Base-by-base conservation (phyloP, 1,139 yeast species). In the Saccharomycopsis crataegensis region DNA sequence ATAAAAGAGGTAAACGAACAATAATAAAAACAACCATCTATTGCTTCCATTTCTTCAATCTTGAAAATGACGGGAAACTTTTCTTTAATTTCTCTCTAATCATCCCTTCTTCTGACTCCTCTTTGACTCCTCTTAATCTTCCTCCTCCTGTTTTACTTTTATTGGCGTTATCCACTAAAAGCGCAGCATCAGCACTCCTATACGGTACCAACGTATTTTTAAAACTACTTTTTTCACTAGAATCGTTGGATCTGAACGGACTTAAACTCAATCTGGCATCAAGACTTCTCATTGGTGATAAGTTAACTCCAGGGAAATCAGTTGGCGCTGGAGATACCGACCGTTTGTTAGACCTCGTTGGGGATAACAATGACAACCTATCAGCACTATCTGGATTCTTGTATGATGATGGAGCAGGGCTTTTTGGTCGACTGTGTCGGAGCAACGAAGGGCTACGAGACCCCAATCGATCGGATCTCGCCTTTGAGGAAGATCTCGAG, bases 121-220 rank as follows among this genome's bases (percentile, higher is more conserved):
- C 42, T 31, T 8, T 12, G 14, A 14, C 42, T 33, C 31, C 28
- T 22, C 28, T 22, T 22, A 22, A 22, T 22, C 28, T 2, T 22
- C 28, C 28, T 22, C 28, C 28, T 22, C 28, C 28, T 4, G 28
- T 22, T 22, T 22, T 22, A 3, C 28, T 4, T 22, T 2, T 22
- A 22, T 22, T 22, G 31, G 7, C 16, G 5, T 34, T 34, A 9
- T 22, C n/a, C 7, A 28, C 17, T 16, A 46, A 37, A 12, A 46
- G 34, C 5, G 49, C 42, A 32, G 52, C 31, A 34, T 49, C 52
- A 8, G 52, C 52, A 34, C 52, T 49, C 28, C 28, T 22, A 22
- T 22, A 22, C 28, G 28, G 28, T 2, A 22, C 28, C 28, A 22
- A 22, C 28, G 28, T 3, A 22, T 22, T 22, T 22, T 22, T 22